These are phyloP conservation scores for Claviceps pazoutovae DNA, from an alignment of 2,329 filamentous ascomycete genomes.

Conservation along the genomic window DNA sequence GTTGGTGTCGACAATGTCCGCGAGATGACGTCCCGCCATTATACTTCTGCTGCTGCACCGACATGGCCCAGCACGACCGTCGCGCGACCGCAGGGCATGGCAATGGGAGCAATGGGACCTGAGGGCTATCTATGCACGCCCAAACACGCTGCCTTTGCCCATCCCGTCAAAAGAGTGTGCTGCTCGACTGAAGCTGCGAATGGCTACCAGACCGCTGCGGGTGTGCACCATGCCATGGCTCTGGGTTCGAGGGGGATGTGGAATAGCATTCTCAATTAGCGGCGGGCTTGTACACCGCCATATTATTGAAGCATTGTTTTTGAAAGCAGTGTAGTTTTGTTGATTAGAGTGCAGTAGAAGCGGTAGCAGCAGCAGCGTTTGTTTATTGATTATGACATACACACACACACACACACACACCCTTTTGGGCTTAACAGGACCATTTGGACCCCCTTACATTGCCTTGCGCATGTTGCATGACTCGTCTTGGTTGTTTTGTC, in stretches of 20 bases:
- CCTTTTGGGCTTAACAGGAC: too few species aligned
- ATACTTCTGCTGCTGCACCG: slow-evolving; percentile 13
- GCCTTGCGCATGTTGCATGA: too few species aligned
- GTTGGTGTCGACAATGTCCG: slow-evolving; percentile 29
- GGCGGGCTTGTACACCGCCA: background rate
- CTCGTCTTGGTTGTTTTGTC: too few species aligned
- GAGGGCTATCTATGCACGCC: slow-evolving; percentile 23
- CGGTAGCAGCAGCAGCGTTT: too few species aligned
- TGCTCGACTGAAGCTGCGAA: slow-evolving; percentile 45
- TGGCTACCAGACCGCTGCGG: slow-evolving; percentile 30
- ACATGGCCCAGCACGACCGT: slow-evolving; percentile 22
- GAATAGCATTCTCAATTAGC: slow-evolving; percentile 46
- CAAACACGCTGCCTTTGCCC: slow-evolving; percentile 28
- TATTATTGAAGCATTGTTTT: too few species aligned
- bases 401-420: too few species aligned
- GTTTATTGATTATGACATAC: too few species aligned
- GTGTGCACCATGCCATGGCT: slow-evolving; percentile 34
- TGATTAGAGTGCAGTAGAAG: too few species aligned
- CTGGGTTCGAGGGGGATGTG: slow-evolving; percentile 50
- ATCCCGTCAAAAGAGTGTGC: slow-evolving; percentile 51
- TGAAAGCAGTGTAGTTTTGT: too few species aligned
- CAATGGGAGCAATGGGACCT: slow-evolving; percentile 8
- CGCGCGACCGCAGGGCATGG: slow-evolving; percentile 18
- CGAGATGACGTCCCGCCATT: slow-evolving; percentile 36
- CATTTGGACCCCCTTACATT: too few species aligned